Conservation (phyloP, 1,139 yeast species). For the Candida mesenterica region DNA sequence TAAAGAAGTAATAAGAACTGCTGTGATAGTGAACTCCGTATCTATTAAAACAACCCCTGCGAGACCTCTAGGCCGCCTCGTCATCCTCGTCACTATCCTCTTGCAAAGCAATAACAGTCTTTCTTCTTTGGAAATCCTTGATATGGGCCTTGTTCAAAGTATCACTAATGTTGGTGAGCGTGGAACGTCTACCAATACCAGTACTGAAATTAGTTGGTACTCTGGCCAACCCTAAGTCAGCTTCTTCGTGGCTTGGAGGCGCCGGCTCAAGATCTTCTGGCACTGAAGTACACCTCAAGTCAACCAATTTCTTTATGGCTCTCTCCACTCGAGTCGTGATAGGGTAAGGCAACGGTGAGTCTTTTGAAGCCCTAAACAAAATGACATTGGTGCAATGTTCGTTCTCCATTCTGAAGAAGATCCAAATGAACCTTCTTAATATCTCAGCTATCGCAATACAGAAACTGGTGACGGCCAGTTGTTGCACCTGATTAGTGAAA, state of each 20-base stretch:
- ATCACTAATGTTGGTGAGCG: slow-evolving; percentile 49
- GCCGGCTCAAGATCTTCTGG: slow-evolving; percentile 2
- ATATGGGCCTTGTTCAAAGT: slow-evolving; percentile 79
- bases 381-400: slow-evolving; percentile 91
- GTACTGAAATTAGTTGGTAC: slow-evolving; percentile 7
- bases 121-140: slow-evolving; percentile 80
- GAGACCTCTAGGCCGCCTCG: slow-evolving; percentile 13
- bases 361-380: slow-evolving; percentile 81
- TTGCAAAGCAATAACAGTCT: slow-evolving; percentile 32
- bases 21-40: too few relatives aligned
- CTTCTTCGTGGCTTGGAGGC: slow-evolving; percentile 12
- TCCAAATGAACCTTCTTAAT: slow-evolving; percentile 82
- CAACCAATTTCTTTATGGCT: slow-evolving; percentile 43
- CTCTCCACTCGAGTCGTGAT: slow-evolving; percentile 36
- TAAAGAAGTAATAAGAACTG: too few relatives aligned
- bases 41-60: too few relatives aligned
- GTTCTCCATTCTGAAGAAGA: slow-evolving; percentile 88
- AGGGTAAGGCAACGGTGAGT: slow-evolving; percentile 79
- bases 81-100: slow-evolving; percentile 44
- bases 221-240: slow-evolving; percentile 11
- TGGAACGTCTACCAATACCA: slow-evolving; percentile 30
- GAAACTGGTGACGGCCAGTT: slow-evolving; percentile 88
- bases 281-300: slow-evolving; percentile 24
- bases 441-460: slow-evolving; percentile 80
- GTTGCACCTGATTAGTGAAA: slow-evolving; percentile 75